Base-by-base conservation (phyloP, 2,329 filamentous ascomycete species). In the Juglanconis oblonga region DNA sequence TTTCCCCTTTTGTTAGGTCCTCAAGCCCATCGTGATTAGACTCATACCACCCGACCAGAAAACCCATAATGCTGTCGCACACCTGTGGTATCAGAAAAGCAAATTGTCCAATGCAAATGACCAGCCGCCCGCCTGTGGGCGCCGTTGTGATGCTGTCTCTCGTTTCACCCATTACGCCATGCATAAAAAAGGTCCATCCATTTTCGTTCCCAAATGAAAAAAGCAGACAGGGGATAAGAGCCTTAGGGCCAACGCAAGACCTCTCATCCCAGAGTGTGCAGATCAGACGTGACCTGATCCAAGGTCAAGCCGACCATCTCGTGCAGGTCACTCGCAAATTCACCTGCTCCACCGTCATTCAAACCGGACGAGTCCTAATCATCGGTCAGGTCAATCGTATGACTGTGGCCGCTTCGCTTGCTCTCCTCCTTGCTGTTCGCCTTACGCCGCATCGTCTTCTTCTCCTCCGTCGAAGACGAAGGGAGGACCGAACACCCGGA, bases 321-420 rank as follows among this genome's bases (percentile, higher is more conserved):
- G 2, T 17, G 33, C 36, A 45, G n/a, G 9, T 31, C n/a, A 7
- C 14, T 14, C 14, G 33, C 48, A 33, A 13, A 10, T 17, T 35
- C 36, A 24, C 14, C 24, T 24, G 24, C 24, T 24, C 24, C 14
- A 45, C 8, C 29, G 45, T 42, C 48, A 17, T 35, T 11, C 14
- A 29, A 29, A 56, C 38, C 40, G 4, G 32, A 33, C 24, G 17
- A 36, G 11, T 33, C 32, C 24, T 54, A 52, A 24, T 62, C 59
- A n/a, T 29, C 17, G 29, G 57, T 62, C 53, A 60, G 57, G 24
- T 57, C 54, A n/a, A 60, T 62, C n/a, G 50, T 51, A 13, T 38
- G 54, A 31, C 45, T 42, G 10, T 47, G 2, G 7, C 29, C 44
- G 36, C 3, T 44, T 13, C n/a, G 11, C 29, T 44, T 49, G 4